These are phyloP conservation scores for Alternaria gaisen DNA, from an alignment of 2,329 filamentous ascomycete genomes.

Conservation along the genomic window DNA sequence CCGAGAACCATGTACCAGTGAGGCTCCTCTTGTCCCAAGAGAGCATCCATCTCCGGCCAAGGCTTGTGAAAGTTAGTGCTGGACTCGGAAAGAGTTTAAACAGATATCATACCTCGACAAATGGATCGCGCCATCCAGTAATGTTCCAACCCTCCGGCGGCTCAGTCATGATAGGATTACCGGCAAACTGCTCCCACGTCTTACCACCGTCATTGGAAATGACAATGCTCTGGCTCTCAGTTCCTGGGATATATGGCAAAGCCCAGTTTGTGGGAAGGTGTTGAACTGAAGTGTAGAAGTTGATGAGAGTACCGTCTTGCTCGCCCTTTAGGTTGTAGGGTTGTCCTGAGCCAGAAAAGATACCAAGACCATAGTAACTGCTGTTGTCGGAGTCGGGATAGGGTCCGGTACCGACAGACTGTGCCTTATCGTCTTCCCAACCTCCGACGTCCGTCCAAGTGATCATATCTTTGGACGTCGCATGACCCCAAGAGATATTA, in stretches of 20 bases:
- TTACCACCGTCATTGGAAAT: slow-evolving; percentile 57
- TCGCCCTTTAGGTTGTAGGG: slow-evolving; percentile 60
- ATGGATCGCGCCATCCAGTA: slow-evolving; percentile 49
- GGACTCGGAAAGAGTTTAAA: not conserved
- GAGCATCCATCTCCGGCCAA: slow-evolving; percentile 54
- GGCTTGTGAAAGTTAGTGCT: slow-evolving; percentile 45
- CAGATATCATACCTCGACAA: slow-evolving; percentile 28
- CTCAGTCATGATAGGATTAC: slow-evolving; percentile 56
- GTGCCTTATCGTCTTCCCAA: slow-evolving; percentile 56
- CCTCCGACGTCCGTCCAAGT: slow-evolving; percentile 57
- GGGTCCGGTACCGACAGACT: slow-evolving; percentile 53
- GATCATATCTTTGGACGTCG: slow-evolving; percentile 60
- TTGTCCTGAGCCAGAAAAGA: slow-evolving; percentile 62
- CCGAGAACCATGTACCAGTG: slow-evolving; percentile 59
- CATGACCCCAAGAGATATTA: slow-evolving; percentile 58
- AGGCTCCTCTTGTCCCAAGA: slow-evolving; percentile 53
- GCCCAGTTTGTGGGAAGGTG: slow-evolving; percentile 58
- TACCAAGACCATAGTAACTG: slow-evolving; percentile 61
- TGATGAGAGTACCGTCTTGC: slow-evolving; percentile 56
- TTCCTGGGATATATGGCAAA: slow-evolving; percentile 55
- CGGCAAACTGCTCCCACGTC: slow-evolving; percentile 58
- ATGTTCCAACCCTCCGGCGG: slow-evolving; percentile 58
- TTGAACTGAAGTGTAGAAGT: slow-evolving; percentile 60
- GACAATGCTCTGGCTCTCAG: slow-evolving; percentile 58
- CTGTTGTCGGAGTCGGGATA: slow-evolving; percentile 39